Evolutionary conservation across 352 stramenopile genomes (phyloP).

Genomic region (Vaucheria bursata): DNA sequence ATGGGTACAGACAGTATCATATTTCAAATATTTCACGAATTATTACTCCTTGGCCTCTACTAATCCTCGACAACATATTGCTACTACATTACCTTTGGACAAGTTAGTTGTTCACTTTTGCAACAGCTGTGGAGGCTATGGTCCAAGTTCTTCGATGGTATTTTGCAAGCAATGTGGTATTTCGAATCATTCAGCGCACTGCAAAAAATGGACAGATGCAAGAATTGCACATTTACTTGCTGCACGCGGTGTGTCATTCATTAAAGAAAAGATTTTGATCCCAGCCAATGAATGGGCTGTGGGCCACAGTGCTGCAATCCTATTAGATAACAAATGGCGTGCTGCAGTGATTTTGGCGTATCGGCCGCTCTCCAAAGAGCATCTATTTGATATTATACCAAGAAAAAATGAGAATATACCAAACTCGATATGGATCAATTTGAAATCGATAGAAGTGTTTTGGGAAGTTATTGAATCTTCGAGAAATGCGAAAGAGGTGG

Average conservation of each 20-base stretch:
- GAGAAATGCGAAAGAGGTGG: no score
- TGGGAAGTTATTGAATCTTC: no score
- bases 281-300: constrained; percentile 18
- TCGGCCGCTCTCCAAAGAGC: constrained; percentile 8
- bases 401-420: not conserved
- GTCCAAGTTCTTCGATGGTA: not conserved
- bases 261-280: no score
- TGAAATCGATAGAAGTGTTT: no score
- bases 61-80: no score
- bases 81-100: no score
- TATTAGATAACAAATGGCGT: constrained; percentile 20
- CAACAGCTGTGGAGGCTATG: constrained; percentile 19
- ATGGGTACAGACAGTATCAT: not conserved
- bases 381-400: constrained; percentile 5
- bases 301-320: constrained; percentile 22
- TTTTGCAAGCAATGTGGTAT: constrained; percentile 22
- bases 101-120: no score
- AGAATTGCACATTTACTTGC: constrained; percentile 1
- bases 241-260: constrained; percentile 12
- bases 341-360: constrained; percentile 17
- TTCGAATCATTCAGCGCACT: constrained; percentile 10
- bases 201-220: constrained; percentile 14
- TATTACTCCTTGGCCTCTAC: no score
- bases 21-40: no score
- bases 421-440: no score